Conservation (phyloP, 108 stramenopile species). For the Bacterosira constricta region DNA sequence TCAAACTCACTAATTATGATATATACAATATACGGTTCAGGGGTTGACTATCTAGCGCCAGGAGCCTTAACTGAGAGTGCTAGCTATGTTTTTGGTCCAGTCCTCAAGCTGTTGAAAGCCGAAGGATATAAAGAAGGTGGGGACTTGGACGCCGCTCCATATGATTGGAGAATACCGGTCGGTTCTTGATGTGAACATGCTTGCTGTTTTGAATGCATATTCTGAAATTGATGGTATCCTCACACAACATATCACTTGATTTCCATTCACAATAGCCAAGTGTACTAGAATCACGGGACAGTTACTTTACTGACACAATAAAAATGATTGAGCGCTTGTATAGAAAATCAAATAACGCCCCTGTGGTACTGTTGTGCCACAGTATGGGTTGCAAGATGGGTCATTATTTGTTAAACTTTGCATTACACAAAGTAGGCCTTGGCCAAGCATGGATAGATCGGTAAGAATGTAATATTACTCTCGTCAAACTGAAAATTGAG, state of each 20-base stretch:
- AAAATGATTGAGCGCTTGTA: slow-evolving; percentile 29
- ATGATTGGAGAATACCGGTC: slow-evolving; percentile 43
- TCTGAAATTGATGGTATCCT: background rate
- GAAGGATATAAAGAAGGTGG: slow-evolving; percentile 37
- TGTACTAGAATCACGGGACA: slow-evolving; percentile 41
- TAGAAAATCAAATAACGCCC: slow-evolving; percentile 22
- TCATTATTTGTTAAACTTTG: slow-evolving; percentile 53
- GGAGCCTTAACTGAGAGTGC: slow-evolving; percentile 35
- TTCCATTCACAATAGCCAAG: slow-evolving; percentile 4
- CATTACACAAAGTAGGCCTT: slow-evolving; percentile 17
- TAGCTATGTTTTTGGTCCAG: slow-evolving; percentile 48
- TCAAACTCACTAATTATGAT: too few relatives aligned
- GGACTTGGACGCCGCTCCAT: slow-evolving; percentile 42
- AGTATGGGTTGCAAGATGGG: slow-evolving; percentile 47
- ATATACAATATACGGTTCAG: background rate
- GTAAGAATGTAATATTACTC: background rate
- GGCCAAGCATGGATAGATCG: slow-evolving; percentile 62
- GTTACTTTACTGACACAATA: slow-evolving; percentile 43
- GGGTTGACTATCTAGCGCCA: slow-evolving; percentile 37
- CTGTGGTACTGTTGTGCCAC: slow-evolving; percentile 50
- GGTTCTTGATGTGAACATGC: background rate
- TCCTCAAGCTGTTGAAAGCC: slow-evolving; percentile 30
- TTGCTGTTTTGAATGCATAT: background rate
- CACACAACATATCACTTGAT: background rate
- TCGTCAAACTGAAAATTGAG: too few relatives aligned